These are phyloP conservation scores for Brachypodium distachyon DNA, from an alignment of 202 grass and related monocot species.

Conservation along the genomic window DNA sequence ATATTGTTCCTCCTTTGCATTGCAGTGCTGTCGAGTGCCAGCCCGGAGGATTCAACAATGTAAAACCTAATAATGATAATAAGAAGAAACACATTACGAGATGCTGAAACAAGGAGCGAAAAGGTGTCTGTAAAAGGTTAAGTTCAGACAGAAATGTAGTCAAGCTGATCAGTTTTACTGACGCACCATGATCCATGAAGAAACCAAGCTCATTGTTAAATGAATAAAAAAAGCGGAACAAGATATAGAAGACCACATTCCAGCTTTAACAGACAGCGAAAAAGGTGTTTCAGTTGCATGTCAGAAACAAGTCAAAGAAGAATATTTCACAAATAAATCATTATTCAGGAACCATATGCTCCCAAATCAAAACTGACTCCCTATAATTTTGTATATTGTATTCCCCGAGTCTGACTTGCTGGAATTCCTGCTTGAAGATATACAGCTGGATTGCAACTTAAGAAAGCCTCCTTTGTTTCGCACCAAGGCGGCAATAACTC, in stretches of 20 bases:
- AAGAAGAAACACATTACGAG: not conserved
- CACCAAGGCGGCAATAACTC: not conserved
- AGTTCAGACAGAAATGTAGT: not conserved
- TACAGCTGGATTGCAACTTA: not conserved
- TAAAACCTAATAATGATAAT: slow-evolving; percentile 13
- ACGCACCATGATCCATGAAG: not conserved
- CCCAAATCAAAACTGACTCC: not conserved
- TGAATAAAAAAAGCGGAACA: not conserved
- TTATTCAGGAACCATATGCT: not conserved
- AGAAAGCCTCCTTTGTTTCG: not conserved
- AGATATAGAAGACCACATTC: not conserved
- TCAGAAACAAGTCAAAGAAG: not conserved
- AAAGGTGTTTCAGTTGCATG: not conserved
- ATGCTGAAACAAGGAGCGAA: not conserved
- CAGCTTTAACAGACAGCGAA: not conserved
- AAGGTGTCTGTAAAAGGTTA: not conserved
- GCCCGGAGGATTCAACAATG: not conserved
- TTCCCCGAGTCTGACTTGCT: not conserved
- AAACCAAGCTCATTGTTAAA: not conserved
- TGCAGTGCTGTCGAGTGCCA: not conserved
- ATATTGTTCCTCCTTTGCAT: not conserved
- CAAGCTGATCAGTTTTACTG: not conserved
- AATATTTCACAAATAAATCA: not conserved
- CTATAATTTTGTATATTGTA: not conserved
- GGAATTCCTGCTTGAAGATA: not conserved